Evolutionary conservation across 2,329 filamentous ascomycete species (phyloP).

Genomic region (Fusarium pilosicola): DNA sequence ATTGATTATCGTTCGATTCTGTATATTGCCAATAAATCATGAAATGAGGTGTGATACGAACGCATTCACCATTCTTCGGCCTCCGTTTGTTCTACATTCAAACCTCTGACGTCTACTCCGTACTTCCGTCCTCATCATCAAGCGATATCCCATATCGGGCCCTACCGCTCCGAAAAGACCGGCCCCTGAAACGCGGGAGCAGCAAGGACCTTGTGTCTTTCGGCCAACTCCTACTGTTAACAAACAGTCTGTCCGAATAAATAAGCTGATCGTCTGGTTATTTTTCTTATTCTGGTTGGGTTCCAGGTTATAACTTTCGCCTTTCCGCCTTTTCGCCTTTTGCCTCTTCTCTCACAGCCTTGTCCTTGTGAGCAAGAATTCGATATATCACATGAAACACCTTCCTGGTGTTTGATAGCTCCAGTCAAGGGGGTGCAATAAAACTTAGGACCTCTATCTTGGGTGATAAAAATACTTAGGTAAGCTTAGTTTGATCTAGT

Average conservation of each 20-base stretch:
- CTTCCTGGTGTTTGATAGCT: background rate
- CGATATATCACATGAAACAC: constrained; percentile 25
- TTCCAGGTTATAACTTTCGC: constrained; percentile 29
- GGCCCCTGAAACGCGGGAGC: constrained; percentile 21
- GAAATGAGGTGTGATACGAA: constrained; percentile 10
- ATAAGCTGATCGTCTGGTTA: constrained; percentile 4
- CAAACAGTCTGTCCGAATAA: background rate
- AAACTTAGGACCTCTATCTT: no score
- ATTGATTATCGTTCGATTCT: constrained; percentile 8
- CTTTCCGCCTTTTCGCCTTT: background rate
- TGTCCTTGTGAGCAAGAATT: background rate
- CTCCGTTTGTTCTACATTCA: background rate
- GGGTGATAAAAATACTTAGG: no score
- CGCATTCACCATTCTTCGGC: background rate
- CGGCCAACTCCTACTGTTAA: background rate
- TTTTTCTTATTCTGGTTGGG: constrained; percentile 15
- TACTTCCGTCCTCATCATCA: background rate
- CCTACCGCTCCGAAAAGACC: constrained; percentile 4
- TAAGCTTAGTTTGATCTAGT: no score
- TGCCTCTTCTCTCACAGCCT: constrained; percentile 1
- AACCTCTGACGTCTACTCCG: background rate
- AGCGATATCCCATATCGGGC: background rate
- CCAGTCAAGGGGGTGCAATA: background rate
- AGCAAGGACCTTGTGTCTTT: background rate
- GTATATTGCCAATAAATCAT: constrained; percentile 18